Percentiles rank a stretch among this genome's conserved stretches.
Evolutionary conservation across 371 early-diverging fungal genomes (phyloP).

Genomic region (Quaeritorhiza haematococci): DNA sequence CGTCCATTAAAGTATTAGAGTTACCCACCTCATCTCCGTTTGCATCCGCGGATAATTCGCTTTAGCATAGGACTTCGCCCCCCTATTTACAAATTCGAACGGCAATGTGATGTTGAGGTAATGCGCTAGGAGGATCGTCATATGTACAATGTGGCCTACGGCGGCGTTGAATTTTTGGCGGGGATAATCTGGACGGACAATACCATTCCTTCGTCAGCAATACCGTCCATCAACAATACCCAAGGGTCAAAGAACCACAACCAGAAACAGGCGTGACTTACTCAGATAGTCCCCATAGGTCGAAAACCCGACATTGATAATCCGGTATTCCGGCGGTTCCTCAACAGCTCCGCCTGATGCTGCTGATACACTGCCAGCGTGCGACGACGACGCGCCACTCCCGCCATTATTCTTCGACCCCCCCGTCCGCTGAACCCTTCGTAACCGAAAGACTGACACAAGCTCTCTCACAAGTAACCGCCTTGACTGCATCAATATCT

Average conservation of each 20-base stretch:
- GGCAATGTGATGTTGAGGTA: slow-evolving; percentile 77
- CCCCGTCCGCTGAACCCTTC: slow-evolving; percentile 17
- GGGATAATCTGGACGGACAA: slow-evolving; percentile 35
- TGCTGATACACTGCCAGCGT: not conserved
- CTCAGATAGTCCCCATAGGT: slow-evolving; percentile 28
- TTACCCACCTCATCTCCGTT: not conserved
- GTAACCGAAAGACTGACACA: slow-evolving; percentile 49
- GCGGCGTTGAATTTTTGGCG: slow-evolving; percentile 80
- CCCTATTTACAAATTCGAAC: slow-evolving; percentile 53
- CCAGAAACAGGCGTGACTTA: slow-evolving; percentile 12
- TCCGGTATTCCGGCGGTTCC: slow-evolving; percentile 31
- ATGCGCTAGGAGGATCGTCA: slow-evolving; percentile 68
- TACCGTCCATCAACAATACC: slow-evolving; percentile 11
- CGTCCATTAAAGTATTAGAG: no score
- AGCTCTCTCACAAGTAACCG: slow-evolving; percentile 52
- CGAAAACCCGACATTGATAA: slow-evolving; percentile 54
- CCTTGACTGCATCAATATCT: slow-evolving; percentile 40
- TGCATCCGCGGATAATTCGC: slow-evolving; percentile 3
- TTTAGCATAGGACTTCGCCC: slow-evolving; percentile 46
- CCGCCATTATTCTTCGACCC: slow-evolving; percentile 7
- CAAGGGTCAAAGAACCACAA: no score
- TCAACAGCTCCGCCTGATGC: not conserved
- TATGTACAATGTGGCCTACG: slow-evolving; percentile 71
- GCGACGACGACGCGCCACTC: slow-evolving; percentile 3
- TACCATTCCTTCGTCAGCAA: slow-evolving; percentile 16